Evolutionary conservation across 108 stramenopile genomes (phyloP), one percentile per base, ranked within the genome.

Genomic region (Fragilaria radians): DNA sequence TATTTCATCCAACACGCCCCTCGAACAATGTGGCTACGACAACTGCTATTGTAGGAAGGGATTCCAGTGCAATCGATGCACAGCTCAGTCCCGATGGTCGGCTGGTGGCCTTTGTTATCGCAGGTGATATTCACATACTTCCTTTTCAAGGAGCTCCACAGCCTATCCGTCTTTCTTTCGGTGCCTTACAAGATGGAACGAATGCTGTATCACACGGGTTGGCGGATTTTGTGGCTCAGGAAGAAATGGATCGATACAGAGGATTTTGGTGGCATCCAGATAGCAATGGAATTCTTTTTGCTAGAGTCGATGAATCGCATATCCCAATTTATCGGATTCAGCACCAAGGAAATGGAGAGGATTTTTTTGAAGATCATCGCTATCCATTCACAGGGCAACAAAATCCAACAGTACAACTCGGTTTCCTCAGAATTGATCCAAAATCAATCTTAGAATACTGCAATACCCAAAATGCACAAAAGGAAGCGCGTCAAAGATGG

Each of bases 201-300:
- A 30, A 25, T 9, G 73, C 80, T n/a, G 70, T 89, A 26, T 85
- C 82, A 0, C 88, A 92, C 72, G 96, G 93, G 17, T 54, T 95
- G 17, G 94, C 96, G 11, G 96, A 97, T 67, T 97, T 89, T 72
- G 71, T 95, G 19, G 89, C 94, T 2, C 89, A 91, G 56, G 96
- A 97, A 74, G 96, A 97, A 75, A 95, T 97, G 96, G 92, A 95
- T 63, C 76, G 93, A 18, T 97, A 94, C 72, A 57, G 79, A 28
- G 96, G 96, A 11, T 94, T 80, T 71, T 97, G 96, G 96, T 93
- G 88, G 89, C 71, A 77, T 23, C 78, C 81, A 5, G 74, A 86
- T 67, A 74, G 81, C 17, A 54, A 47, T 1, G 76, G 74, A 11
- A 76, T 95, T 32, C 60, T 85, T 26, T 91, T 89, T 66, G 70